A percentile compares a stretch with the other conserved stretches of the same genome.
Conservation (phyloP, 176 grass and related monocot genomes). For the Dendrocalamus sinicus region DNA sequence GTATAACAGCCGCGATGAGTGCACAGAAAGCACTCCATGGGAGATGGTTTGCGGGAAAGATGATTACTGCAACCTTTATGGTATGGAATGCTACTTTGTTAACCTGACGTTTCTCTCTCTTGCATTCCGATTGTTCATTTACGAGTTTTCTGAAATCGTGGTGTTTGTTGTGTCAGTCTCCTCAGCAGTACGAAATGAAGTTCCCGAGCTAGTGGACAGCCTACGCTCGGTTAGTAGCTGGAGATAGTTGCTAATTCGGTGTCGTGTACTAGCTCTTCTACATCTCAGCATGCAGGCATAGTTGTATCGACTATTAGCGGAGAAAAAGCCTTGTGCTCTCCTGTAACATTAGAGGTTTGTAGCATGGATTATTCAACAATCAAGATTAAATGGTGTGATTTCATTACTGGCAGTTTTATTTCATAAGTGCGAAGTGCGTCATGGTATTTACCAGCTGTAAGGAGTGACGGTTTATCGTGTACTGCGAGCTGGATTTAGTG, state of each 20-base stretch:
- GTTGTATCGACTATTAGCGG: neutral
- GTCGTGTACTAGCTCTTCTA: neutral
- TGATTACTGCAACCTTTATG: constrained; percentile 94
- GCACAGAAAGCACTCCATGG: constrained; percentile 91
- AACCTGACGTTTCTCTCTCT: neutral
- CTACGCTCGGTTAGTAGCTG: neutral
- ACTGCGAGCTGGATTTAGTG: neutral
- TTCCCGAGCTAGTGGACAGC: constrained; percentile 53
- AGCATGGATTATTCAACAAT: neutral
- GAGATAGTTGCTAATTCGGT: neutral
- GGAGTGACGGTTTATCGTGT: neutral
- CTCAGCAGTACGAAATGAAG: constrained; percentile 74
- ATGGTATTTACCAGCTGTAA: neutral
- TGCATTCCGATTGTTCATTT: neutral
- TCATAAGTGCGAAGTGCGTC: neutral
- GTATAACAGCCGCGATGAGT: constrained; percentile 63
- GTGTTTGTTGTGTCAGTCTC: constrained; percentile 63
- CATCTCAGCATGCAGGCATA: neutral
- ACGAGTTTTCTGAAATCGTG: neutral
- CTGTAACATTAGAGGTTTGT: constrained; percentile 22
- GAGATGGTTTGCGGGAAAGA: constrained; percentile 99
- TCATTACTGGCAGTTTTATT: neutral
- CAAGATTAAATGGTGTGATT: neutral
- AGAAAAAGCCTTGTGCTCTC: neutral
- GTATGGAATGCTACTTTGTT: constrained; percentile 42